A percentile compares a stretch with the other conserved stretches of the same genome.
These are phyloP conservation scores for Salvia sclarea DNA, from an alignment of 305 asterid species.

Conservation along the genomic window DNA sequence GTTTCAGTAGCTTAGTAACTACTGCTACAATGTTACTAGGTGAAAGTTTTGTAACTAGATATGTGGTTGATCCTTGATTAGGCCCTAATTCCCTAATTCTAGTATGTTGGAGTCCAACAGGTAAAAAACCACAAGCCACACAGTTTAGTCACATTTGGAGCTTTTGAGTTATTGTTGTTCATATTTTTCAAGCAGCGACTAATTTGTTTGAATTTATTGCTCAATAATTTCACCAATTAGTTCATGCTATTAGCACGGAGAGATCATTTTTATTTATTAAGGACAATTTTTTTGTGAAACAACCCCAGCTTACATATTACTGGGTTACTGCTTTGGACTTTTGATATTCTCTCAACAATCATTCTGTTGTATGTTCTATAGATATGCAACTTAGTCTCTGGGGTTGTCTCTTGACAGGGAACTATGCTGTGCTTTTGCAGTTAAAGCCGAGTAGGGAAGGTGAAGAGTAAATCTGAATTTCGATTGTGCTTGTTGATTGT, in stretches of 20 bases:
- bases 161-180: neutral
- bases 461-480: neutral
- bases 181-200: neutral
- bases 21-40: neutral
- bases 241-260: neutral
- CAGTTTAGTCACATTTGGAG: neutral
- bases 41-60: neutral
- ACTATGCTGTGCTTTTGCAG: conserved; percentile 8
- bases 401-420: neutral
- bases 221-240: neutral
- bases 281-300: neutral
- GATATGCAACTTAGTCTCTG: neutral
- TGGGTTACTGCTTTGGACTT: neutral
- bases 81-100: neutral
- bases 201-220: neutral
- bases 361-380: neutral
- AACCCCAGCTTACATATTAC: neutral
- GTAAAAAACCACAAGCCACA: neutral
- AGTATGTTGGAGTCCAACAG: neutral
- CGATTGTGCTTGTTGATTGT: neutral
- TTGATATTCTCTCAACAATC: neutral
- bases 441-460: neutral
- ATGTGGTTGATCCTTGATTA: neutral
- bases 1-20: neutral
- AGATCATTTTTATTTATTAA: neutral